Evolutionary conservation across 306 rosid genomes (phyloP), one percentile per base, ranked within the genome.

Genomic region (Vachellia pachyceras): DNA sequence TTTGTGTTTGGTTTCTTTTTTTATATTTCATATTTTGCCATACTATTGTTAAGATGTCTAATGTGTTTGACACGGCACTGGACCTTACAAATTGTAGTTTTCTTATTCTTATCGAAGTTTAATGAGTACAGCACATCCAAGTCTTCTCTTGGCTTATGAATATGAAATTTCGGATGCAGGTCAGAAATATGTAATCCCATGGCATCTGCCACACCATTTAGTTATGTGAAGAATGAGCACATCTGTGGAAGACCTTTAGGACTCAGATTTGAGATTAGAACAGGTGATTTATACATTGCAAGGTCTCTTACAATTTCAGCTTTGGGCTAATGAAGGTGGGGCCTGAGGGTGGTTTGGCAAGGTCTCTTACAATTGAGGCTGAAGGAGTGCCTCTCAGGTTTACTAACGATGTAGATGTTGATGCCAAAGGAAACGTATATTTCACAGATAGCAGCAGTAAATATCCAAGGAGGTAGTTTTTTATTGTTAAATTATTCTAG

Each of bases 181-280:
- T 91, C 98, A 70, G 92, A 83, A 41, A 37, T 93, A 66, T 93
- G 99, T 78, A 88, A 89, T 68, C 96, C 99, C n/a, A 85, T 86
- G 77, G 85, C 87, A 55, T 83, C 91, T n/a, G 82, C 88, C 0
- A 54, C 88, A 41, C 86, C 95, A 44, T 66, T 91, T 41, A 90
- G 97, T 81, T 93, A 93, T 86, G 58, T 87, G 81, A 86, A 73
- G 85, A 88, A 86, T 74, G 99, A 95, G 71, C 97, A 95, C 86
- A 90, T 95, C 39, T 95, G 99, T 74, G 99, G 99, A 70, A 90
- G 99, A 86, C 99, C 99, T 77, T 72, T 95, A 85, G 97, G 99
- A 55, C 92, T 93, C 15, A 94, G 97, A 55, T 95, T 95, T 83
- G 78, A 95, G 90, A 93, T 91, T 93, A 93, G 90, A 85, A 91